Conservation (phyloP, 2,329 filamentous ascomycete genomes). For the Fusarium decemcellulare region DNA sequence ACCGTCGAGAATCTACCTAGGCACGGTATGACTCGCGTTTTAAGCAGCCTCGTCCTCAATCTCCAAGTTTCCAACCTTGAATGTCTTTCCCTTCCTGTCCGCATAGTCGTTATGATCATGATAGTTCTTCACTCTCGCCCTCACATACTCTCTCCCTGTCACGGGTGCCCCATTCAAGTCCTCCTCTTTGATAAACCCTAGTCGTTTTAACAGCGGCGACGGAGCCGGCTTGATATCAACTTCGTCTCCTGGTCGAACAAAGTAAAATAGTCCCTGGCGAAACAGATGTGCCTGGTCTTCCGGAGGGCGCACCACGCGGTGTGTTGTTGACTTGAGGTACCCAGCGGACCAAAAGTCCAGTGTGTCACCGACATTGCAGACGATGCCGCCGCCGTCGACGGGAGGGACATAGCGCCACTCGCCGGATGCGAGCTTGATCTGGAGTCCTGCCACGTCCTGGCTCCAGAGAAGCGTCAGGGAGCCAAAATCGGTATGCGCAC, state of each 20-base stretch:
- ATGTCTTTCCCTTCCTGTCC: slow-evolving; percentile 4
- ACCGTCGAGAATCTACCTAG: too few relatives aligned
- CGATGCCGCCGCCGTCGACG: slow-evolving; percentile 61
- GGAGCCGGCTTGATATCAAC: background rate
- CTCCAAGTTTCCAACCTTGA: slow-evolving; percentile 4
- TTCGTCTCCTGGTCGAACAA: background rate
- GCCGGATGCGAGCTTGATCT: slow-evolving; percentile 61
- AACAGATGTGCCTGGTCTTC: slow-evolving; percentile 53
- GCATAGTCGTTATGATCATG: slow-evolving; percentile 6
- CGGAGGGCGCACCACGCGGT: slow-evolving; percentile 60
- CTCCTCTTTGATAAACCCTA: background rate
- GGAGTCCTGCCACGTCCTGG: slow-evolving; percentile 69
- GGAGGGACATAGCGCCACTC: slow-evolving; percentile 66
- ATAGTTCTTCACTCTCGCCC: slow-evolving; percentile 4
- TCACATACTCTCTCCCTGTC: slow-evolving; percentile 2
- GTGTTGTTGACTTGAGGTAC: slow-evolving; percentile 60
- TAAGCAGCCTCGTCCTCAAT: slow-evolving; percentile 11
- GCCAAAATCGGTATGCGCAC: slow-evolving; percentile 68
- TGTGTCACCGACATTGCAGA: slow-evolving; percentile 66
- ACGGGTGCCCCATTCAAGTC: background rate
- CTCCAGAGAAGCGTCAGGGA: slow-evolving; percentile 70
- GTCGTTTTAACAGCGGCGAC: background rate
- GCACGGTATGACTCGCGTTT: background rate
- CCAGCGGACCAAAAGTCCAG: slow-evolving; percentile 63
- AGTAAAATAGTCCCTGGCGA: background rate